Evolutionary conservation across 148 eudicot species (phyloP).

Genomic region (Rheum nobile): DNA sequence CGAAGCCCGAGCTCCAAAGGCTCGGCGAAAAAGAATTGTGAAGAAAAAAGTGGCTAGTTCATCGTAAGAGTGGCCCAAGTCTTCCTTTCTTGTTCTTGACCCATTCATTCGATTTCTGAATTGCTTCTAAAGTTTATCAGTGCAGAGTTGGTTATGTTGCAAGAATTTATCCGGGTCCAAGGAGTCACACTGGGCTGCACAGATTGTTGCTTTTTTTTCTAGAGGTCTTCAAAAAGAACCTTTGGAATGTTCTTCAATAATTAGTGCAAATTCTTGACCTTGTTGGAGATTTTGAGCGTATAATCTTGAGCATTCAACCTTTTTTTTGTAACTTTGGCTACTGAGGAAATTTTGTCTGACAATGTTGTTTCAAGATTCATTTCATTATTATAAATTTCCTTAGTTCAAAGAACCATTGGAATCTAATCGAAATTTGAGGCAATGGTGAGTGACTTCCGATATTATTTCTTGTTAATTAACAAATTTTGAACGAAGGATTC

Average conservation of each 20-base stretch:
- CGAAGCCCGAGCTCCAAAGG: too few relatives aligned
- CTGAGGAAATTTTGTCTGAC: too few relatives aligned
- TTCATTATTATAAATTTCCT: not conserved
- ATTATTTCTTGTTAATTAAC: too few relatives aligned
- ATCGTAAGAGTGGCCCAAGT: conserved; percentile 7
- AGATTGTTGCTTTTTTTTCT: not conserved
- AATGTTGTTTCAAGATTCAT: too few relatives aligned
- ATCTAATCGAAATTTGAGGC: not conserved
- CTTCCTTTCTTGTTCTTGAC: not conserved
- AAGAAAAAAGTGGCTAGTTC: too few relatives aligned
- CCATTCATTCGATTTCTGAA: not conserved
- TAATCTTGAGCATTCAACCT: not conserved
- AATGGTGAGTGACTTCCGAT: too few relatives aligned
- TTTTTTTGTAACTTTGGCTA: too few relatives aligned
- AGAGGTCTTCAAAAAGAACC: not conserved
- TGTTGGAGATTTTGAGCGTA: not conserved
- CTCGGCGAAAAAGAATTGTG: too few relatives aligned
- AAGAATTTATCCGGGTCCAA: not conserved
- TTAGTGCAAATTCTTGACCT: not conserved
- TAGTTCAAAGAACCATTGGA: not conserved
- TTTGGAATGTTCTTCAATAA: not conserved
- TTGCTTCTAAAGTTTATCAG: not conserved
- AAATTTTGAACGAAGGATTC: too few relatives aligned
- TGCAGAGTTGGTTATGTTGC: not conserved
- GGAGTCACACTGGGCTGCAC: too few relatives aligned